These are phyloP conservation scores for Ophiostoma triangulosporum DNA, from an alignment of 2,329 filamentous ascomycete genomes.

Conservation along the genomic window DNA sequence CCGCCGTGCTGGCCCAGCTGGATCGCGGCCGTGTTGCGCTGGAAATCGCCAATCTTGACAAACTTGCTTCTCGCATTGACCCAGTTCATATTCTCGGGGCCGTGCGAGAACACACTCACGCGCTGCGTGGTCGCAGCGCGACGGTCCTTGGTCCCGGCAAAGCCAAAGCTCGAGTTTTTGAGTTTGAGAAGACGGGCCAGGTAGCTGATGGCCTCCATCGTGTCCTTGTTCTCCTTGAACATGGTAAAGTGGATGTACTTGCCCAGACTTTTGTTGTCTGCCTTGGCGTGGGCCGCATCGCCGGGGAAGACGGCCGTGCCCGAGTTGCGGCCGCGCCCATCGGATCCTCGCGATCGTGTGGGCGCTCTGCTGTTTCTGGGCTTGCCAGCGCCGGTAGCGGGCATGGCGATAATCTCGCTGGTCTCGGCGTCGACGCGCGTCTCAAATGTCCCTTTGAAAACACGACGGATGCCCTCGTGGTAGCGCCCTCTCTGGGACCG, in stretches of 20 bases:
- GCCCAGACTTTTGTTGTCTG: background rate
- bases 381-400: conserved; percentile 5
- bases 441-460: conserved; percentile 68
- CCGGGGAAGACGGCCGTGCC: background rate
- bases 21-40: conserved; percentile 57
- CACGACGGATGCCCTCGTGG: conserved; percentile 55
- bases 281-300: conserved; percentile 3
- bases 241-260: conserved; percentile 79
- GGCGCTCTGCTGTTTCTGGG: conserved; percentile 9
- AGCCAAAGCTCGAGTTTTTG: conserved; percentile 59
- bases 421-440: conserved; percentile 45
- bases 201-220: conserved; percentile 76
- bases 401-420: conserved; percentile 47
- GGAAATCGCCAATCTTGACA: conserved; percentile 65
- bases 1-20: conserved; percentile 73
- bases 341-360: background rate
- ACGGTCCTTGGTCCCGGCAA: conserved; percentile 81
- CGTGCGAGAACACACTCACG: conserved; percentile 47
- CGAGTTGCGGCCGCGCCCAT: conserved; percentile 10
- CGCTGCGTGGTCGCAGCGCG: conserved; percentile 77
- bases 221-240: conserved; percentile 95
- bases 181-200: conserved; percentile 61
- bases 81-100: conserved; percentile 45
- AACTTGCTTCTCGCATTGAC: conserved; percentile 51
- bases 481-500: conserved; percentile 32